Evolutionary conservation across 495 filamentous ascomycete species (phyloP), one percentile per base, ranked within the genome.

Genomic region (Copromyces sp.): DNA sequence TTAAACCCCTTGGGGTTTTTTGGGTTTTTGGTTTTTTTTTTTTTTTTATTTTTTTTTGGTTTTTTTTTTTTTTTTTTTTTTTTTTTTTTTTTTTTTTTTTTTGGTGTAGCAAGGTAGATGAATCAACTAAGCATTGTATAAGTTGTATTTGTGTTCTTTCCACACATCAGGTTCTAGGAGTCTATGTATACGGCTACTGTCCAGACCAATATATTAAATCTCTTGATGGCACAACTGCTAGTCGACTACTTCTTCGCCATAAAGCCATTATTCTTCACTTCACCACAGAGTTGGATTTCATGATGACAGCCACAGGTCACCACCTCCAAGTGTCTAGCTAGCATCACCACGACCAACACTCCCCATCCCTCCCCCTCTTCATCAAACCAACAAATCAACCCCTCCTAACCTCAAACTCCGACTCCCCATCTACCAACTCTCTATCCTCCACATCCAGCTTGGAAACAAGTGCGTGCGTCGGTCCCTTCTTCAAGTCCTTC

Each of bases 401-500:
- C 29, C 78, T 78, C 45, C 84, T 80, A 61, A 91, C 85, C 69
- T 82, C 81, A 77, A 96, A 97, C 2, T 81, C 84, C 11, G 72
- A 80, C 77, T 96, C 93, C 3, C 85, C 89, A 5, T 91, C 87
- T 32, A 88, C 83, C 2, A 85, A 74, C 0, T 88, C 86, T 24
- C 92, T 83, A 1, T 90, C 85, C 70, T 87, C 86, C 77, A 90
- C 90, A 79, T 95, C 90, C 39, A 96, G 77, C 76, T 88, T 90
- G 24, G 89, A 86, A 0, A 97, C 94, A 32, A 89, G 84, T 16
- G 93, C 89, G 17, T 85, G 80, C 0, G 77, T 75, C 0, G 93
- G 93, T 0, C 94, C 94, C 72, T 86, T 88, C 77, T 94, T 85
- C 69, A 98, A 84, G 73, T 93, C 90, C 74, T 92, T 89, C 12